phyloP scores from a whole-genome alignment of 2,329 filamentous ascomycete genomes.

The Fusarium temperatum region DNA sequence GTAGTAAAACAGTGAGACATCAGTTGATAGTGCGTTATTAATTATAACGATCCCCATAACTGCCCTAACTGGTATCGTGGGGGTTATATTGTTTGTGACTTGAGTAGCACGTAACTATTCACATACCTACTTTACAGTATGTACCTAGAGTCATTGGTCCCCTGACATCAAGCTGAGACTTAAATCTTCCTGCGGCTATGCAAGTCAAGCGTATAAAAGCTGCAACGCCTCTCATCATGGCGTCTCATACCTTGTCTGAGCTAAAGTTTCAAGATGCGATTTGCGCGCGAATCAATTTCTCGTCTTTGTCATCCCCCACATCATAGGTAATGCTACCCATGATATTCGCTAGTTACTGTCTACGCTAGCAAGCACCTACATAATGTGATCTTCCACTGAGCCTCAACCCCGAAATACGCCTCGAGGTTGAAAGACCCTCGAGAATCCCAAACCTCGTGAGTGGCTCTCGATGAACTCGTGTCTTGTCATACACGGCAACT shows the following conservation, averaged over 20 bases:
- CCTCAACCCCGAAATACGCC: not conserved
- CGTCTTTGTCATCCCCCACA: conserved; percentile 32
- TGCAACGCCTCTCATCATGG: not conserved
- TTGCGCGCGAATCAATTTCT: conserved; percentile 30
- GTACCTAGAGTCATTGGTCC: not conserved
- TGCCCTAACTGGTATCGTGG: not conserved
- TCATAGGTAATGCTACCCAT: not conserved
- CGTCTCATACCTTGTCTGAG: not conserved
- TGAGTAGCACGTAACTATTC: not conserved
- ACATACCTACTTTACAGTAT: not conserved
- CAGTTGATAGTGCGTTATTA: not conserved
- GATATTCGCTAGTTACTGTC: not conserved
- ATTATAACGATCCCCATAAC: not conserved
- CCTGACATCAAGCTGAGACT: not conserved
- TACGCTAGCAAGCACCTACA: not conserved
- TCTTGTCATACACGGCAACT: not conserved
- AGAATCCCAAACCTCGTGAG: not conserved
- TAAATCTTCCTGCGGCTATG: not conserved
- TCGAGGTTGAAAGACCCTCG: not conserved
- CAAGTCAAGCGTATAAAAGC: not conserved
- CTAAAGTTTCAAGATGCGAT: not conserved
- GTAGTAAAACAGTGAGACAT: conserved; percentile 9
- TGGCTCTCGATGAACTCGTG: not conserved
- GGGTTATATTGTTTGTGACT: not conserved
- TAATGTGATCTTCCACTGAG: not conserved